These are phyloP conservation scores for Sequoiadendron giganteum DNA, from an alignment of 75 land plant species.

Conservation along the genomic window DNA sequence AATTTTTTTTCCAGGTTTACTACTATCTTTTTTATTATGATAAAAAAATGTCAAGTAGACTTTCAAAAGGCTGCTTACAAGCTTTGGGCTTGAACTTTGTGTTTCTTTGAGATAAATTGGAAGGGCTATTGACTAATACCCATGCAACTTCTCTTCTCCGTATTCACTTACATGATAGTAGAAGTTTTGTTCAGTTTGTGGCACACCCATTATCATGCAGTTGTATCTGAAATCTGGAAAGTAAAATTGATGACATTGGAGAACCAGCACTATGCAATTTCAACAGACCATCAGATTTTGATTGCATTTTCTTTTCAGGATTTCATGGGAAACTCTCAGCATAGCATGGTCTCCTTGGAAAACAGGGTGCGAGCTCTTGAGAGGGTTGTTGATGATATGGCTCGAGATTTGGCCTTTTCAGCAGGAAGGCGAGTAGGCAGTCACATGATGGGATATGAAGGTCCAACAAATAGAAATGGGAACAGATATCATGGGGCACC, in stretches of 20 bases:
- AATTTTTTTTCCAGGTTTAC: not conserved
- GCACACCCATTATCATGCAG: not conserved
- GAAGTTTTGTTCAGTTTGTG: not conserved
- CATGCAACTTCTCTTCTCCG: not conserved
- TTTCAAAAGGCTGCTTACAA: not conserved
- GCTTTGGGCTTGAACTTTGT: not conserved
- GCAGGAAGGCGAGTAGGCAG: slow-evolving; percentile 46
- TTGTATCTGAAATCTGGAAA: not conserved
- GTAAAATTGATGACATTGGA: not conserved
- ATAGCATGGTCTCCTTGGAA: slow-evolving; percentile 87
- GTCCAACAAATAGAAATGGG: slow-evolving; percentile 39
- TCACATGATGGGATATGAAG: slow-evolving; percentile 47
- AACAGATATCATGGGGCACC: slow-evolving; percentile 52
- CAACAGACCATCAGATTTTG: not conserved
- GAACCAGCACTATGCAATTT: not conserved
- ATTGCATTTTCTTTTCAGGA: slow-evolving; percentile 48
- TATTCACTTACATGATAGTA: not conserved
- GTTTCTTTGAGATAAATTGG: not conserved
- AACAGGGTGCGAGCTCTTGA: slow-evolving; percentile 86
- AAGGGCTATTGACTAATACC: not conserved
- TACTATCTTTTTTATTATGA: not conserved
- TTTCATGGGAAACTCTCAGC: slow-evolving; percentile 91
- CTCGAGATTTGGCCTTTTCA: slow-evolving; percentile 58
- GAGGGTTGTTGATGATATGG: slow-evolving; percentile 92
- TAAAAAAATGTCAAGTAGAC: not conserved